Evolutionary conservation across 75 land plant species (phyloP).

Genomic region (Adiantum capillusveneris): DNA sequence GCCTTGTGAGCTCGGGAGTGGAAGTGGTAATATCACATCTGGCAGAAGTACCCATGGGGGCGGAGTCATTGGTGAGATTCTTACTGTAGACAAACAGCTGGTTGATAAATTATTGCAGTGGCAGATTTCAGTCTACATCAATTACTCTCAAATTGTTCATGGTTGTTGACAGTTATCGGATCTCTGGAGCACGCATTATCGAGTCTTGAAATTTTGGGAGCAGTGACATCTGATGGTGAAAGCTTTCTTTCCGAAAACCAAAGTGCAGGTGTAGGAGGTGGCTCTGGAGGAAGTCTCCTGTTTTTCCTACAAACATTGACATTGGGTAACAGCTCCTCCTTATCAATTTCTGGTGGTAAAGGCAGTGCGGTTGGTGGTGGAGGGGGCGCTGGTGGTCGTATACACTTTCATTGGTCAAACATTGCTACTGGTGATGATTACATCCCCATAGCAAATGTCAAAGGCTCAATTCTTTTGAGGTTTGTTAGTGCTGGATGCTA

Average conservation of each 20-base stretch:
- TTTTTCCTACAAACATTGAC: conserved; percentile 60
- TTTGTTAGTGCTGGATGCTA: conserved; percentile 17
- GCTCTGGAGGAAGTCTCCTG: conserved; percentile 94
- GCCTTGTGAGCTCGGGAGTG: conserved; percentile 98
- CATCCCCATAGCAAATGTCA: conserved; percentile 64
- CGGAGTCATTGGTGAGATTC: conserved; percentile 74
- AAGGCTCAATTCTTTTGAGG: conserved; percentile 53
- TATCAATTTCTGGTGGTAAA: conserved; percentile 78
- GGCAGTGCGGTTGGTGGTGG: conserved; percentile 73
- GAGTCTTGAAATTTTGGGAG: conserved; percentile 62
- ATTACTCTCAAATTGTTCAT: not conserved
- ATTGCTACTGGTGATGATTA: conserved; percentile 89
- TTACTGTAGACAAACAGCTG: not conserved
- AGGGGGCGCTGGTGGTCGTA: conserved; percentile 96
- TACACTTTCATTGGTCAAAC: conserved; percentile 95
- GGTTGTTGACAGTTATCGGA: conserved; percentile 66
- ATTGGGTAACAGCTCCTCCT: conserved; percentile 45
- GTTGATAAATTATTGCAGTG: not conserved
- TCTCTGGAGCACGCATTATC: conserved; percentile 75
- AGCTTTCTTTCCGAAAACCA: conserved; percentile 18
- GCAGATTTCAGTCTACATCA: not conserved
- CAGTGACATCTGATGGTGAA: conserved; percentile 67
- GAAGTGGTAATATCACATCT: conserved; percentile 72
- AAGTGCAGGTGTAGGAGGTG: conserved; percentile 54
- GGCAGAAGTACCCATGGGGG: conserved; percentile 66